phyloP scores from a whole-genome alignment of 2,329 filamentous ascomycete genomes.

The Aureobasidium melanogenum region DNA sequence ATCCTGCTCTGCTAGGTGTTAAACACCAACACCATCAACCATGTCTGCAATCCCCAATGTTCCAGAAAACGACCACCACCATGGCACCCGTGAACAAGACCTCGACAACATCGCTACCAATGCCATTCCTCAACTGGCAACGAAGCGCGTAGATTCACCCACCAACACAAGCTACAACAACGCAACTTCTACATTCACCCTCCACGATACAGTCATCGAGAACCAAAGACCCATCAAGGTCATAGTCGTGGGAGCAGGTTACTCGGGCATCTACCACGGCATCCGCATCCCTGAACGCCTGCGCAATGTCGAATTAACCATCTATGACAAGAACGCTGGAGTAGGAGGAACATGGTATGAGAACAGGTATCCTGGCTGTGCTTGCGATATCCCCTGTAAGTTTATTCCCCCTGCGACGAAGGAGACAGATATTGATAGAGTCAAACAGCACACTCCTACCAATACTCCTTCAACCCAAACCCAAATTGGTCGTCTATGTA shows the following conservation, averaged over 20 bases:
- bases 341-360: constrained; percentile 34
- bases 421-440: background rate
- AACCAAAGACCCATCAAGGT: constrained; percentile 34
- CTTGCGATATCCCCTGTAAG: constrained; percentile 24
- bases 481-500: constrained; percentile 34
- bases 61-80: background rate
- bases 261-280: constrained; percentile 35
- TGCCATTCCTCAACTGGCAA: background rate
- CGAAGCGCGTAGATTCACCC: constrained; percentile 6
- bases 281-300: constrained; percentile 35
- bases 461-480: constrained; percentile 36
- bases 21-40: background rate
- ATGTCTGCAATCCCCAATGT: constrained; percentile 8
- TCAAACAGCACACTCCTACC: constrained; percentile 30
- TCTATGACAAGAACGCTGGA: constrained; percentile 37
- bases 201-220: constrained; percentile 33
- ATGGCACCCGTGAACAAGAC: background rate
- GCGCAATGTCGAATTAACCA: constrained; percentile 31
- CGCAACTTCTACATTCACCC: constrained; percentile 17
- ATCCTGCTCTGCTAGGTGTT: background rate
- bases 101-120: background rate
- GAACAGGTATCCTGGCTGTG: constrained; percentile 35
- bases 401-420: background rate
- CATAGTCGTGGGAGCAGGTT: constrained; percentile 37
- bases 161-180: background rate